Percentiles rank a stretch among this genome's conserved stretches.
Evolutionary conservation across 345 rosid species (phyloP).

Genomic region (Iberis pinnata): DNA sequence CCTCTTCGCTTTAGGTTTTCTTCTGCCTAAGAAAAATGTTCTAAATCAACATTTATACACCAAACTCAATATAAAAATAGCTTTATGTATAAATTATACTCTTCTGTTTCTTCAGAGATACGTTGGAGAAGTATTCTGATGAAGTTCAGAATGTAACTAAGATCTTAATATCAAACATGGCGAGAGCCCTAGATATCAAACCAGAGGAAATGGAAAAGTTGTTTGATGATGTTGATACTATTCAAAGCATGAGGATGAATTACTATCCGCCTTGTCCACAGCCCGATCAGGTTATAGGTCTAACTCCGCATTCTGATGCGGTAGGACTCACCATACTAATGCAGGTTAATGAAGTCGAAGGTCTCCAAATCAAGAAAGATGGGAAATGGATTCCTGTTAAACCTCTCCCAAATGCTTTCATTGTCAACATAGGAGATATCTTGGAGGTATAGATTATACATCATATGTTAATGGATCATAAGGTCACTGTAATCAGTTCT

Average conservation of each 20-base stretch:
- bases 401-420: conserved; percentile 18
- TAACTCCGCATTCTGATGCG: conserved; percentile 41
- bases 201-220: conserved; percentile 32
- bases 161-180: conserved; percentile 32
- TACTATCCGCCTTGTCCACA: conserved; percentile 59
- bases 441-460: conserved; percentile 14
- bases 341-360: conserved; percentile 37
- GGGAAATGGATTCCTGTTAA: conserved; percentile 32
- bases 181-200: conserved; percentile 40
- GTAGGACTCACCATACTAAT: conserved; percentile 42
- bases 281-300: conserved; percentile 28
- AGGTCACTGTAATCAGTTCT: neutral
- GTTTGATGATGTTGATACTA: conserved; percentile 34
- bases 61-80: too few relatives aligned
- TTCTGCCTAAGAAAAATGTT: too few relatives aligned
- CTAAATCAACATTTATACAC: too few relatives aligned
- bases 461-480: neutral
- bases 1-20: too few relatives aligned
- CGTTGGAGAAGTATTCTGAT: conserved; percentile 36
- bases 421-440: conserved; percentile 21
- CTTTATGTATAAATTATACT: too few relatives aligned
- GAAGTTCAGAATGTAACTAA: conserved; percentile 33
- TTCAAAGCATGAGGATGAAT: conserved; percentile 12
- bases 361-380: conserved; percentile 47
- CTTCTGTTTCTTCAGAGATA: conserved; percentile 27